Evolutionary conservation across 164 flowering plant genomes (phyloP), one percentile per base, ranked within the genome.

Genomic region (Platanus orientalis): DNA sequence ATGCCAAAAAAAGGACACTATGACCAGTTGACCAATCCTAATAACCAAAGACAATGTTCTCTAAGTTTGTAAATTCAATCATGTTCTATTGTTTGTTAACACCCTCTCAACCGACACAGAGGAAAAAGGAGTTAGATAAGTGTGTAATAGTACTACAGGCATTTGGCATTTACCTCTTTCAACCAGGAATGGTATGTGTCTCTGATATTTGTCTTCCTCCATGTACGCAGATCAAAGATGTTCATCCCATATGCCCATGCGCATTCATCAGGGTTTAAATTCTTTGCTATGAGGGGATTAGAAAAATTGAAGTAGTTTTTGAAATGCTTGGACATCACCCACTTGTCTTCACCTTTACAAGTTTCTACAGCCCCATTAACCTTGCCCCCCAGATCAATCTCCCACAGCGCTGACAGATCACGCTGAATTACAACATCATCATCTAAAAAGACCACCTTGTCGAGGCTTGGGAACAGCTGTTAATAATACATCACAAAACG

Each of bases 201-300:
- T 76, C 89, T 78, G 74, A 95, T 89, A 69, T 80, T 71, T 61
- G 99, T 89, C 75, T 76, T 83, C 68, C 97, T 89, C 99, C 99
- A 95, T 24, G 90, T 85, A 66, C 57, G 84, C 53, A 95, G 78
- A 79, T 95, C 97, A 69, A 95, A 95, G 47, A 95, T 72, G 60
- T 95, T 95, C 99, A 95, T 92, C 26, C 99, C 99, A 73, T 91
- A 95, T 24, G 97, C 99, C 99, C 99, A 94, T 17, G 99, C 96
- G 74, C 99, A 94, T 69, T 91, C 97, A 50, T 91, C 85, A 17
- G 96, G 91, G 64, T 95, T 76, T 77, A 95, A 81, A 70, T 79
- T 69, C 66, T 78, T 81, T 51, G 92, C 75, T 56, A 95, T 72
- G 56, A 85, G 85, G 19, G 99, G 99, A 74, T 92, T 88, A 39